A percentile compares a stretch with the other conserved stretches of the same genome.
Evolutionary conservation across 495 filamentous ascomycete species (phyloP).

Genomic region (Letharia columbiana): DNA sequence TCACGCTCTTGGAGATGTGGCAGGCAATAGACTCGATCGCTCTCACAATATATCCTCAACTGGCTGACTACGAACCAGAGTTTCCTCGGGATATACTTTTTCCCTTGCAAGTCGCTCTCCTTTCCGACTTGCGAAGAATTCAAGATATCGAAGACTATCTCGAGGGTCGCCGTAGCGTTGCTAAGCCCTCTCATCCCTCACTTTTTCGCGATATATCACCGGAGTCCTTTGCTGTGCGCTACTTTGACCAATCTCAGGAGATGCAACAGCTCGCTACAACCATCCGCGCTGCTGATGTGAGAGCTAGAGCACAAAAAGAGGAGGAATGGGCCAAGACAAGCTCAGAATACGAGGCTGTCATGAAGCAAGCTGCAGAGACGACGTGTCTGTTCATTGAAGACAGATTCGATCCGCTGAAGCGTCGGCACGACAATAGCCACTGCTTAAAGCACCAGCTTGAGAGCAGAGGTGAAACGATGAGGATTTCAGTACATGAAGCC

Average conservation of each 20-base stretch:
- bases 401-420: conserved; percentile 4
- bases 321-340: conserved; percentile 33
- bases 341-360: conserved; percentile 33
- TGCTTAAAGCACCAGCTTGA: conserved; percentile 17
- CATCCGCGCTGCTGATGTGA: conserved; percentile 31
- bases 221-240: conserved; percentile 40
- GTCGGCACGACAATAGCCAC: conserved; percentile 11
- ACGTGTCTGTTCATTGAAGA: conserved; percentile 29
- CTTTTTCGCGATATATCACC: conserved; percentile 38
- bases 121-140: conserved; percentile 41
- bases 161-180: conserved; percentile 24
- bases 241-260: conserved; percentile 31
- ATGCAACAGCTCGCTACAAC: conserved; percentile 27
- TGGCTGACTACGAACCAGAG: conserved; percentile 45
- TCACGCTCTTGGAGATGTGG: conserved; percentile 57
- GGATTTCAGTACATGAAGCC: conserved; percentile 33
- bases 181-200: conserved; percentile 21
- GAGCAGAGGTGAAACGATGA: conserved; percentile 6
- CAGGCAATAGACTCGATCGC: conserved; percentile 36
- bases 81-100: conserved; percentile 45
- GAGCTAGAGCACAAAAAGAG: conserved; percentile 30
- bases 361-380: conserved; percentile 27
- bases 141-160: conserved; percentile 43
- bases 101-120: conserved; percentile 37
- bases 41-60: conserved; percentile 30